A percentile compares a stretch with the other conserved stretches of the same genome.
Conservation (phyloP, 1,139 yeast species). For the Taphrina confusa region DNA sequence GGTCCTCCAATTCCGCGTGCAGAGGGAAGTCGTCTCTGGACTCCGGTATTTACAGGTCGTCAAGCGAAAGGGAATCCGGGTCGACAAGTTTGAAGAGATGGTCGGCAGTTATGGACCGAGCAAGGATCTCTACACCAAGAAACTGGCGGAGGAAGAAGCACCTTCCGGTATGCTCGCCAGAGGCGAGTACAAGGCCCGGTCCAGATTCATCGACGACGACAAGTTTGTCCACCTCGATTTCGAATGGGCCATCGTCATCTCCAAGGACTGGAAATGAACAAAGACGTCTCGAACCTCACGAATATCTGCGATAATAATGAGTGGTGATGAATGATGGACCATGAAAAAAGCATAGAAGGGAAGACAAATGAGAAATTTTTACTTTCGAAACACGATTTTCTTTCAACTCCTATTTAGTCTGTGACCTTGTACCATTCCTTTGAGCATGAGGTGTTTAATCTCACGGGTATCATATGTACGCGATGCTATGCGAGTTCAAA, state of each 20-base stretch:
- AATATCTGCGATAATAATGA: too few relatives aligned
- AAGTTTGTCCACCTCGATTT: constrained; percentile 68
- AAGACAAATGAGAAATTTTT: too few relatives aligned
- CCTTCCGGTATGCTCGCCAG: constrained; percentile 88
- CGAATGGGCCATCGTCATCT: constrained; percentile 85
- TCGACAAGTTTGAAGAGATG: constrained; percentile 84
- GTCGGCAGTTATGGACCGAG: constrained; percentile 64
- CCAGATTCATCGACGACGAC: constrained; percentile 88
- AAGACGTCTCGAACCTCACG: too few relatives aligned
- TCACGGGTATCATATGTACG: background rate
- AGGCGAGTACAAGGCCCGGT: constrained; percentile 77
- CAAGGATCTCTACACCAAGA: constrained; percentile 58
- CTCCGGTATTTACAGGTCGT: constrained; percentile 80
- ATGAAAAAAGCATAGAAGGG: too few relatives aligned
- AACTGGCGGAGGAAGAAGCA: constrained; percentile 71
- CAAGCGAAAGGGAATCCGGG: constrained; percentile 82
- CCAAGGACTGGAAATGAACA: constrained; percentile 47
- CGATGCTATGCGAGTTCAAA: constrained; percentile 4
- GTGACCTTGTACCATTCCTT: too few relatives aligned
- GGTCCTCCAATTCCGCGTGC: constrained; percentile 76
- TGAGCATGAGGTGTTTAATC: too few relatives aligned
- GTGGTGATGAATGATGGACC: too few relatives aligned
- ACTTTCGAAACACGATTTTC: too few relatives aligned
- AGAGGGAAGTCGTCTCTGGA: constrained; percentile 89
- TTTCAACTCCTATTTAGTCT: too few relatives aligned